Conservation (phyloP, 2,329 filamentous ascomycete species). For the Zymoseptoria ardabiliae region DNA sequence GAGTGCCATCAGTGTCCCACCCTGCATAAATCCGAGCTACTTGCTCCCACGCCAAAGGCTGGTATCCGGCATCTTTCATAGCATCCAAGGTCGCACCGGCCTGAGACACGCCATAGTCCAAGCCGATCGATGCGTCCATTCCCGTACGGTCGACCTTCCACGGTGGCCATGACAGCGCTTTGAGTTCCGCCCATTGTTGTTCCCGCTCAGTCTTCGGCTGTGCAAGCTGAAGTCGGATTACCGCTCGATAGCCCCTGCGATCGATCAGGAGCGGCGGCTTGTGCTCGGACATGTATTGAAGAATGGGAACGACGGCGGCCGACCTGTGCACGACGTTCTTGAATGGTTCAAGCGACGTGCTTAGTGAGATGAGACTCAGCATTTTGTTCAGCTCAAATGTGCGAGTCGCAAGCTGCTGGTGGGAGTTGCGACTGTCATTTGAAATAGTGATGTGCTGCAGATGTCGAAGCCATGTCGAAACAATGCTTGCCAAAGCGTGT, state of each 20-base stretch:
- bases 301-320: conserved; percentile 49
- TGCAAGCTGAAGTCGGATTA: conserved; percentile 50
- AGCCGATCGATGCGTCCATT: conserved; percentile 51
- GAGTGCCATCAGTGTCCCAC: conserved; percentile 57
- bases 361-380: conserved; percentile 26
- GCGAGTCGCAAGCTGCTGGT: conserved; percentile 1
- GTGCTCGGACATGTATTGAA: conserved; percentile 50
- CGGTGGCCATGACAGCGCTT: conserved; percentile 56
- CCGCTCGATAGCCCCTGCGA: conserved; percentile 50
- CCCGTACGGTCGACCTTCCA: conserved; percentile 57
- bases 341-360: conserved; percentile 44
- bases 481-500: conserved; percentile 29
- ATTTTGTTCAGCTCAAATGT: conserved; percentile 22
- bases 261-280: conserved; percentile 49
- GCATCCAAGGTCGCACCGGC: conserved; percentile 49
- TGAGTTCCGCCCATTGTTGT: conserved; percentile 51
- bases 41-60: conserved; percentile 44
- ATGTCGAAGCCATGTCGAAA: conserved; percentile 14
- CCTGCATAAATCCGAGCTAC: conserved; percentile 50
- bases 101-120: conserved; percentile 50
- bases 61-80: conserved; percentile 55
- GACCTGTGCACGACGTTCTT: conserved; percentile 44
- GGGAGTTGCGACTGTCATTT: neutral
- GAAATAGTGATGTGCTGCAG: conserved; percentile 1
- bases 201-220: conserved; percentile 51